phyloP scores from a whole-genome alignment of 495 filamentous ascomycete species.

The Penicillium silybi region DNA sequence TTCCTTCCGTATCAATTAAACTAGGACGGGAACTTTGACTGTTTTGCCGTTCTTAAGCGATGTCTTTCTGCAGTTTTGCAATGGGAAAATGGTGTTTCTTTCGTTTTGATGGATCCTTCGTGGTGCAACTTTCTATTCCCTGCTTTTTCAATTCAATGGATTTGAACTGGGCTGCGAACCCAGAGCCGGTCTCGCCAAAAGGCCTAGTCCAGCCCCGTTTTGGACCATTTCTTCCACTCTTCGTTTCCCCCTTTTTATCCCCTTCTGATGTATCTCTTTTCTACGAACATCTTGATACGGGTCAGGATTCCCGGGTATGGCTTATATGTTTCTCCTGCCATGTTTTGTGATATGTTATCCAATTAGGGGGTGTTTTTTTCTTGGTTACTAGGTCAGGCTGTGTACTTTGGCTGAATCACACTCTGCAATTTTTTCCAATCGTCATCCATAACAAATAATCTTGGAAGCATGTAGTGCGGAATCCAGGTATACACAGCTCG shows the following conservation, averaged over 20 bases:
- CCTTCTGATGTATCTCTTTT: conserved; percentile 3
- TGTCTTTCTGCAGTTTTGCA: conserved; percentile 24
- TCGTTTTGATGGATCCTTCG: conserved; percentile 8
- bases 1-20: conserved; percentile 45
- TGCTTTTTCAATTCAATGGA: not conserved
- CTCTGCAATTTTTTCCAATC: not conserved
- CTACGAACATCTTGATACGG: not conserved
- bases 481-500: not conserved
- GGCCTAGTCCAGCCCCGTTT: not conserved
- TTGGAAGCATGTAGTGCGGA: not conserved
- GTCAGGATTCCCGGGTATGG: not conserved
- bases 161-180: not conserved
- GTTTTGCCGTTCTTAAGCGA: conserved; percentile 40
- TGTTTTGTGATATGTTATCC: not conserved
- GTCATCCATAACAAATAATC: not conserved
- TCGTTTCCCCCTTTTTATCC: conserved; percentile 1
- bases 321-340: not conserved
- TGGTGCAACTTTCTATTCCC: conserved; percentile 4
- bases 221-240: not conserved
- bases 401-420: not conserved
- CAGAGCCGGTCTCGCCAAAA: not conserved
- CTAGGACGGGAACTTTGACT: conserved; percentile 15
- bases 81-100: conserved; percentile 31
- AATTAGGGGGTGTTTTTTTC: not conserved
- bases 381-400: not conserved